Base-by-base conservation (phyloP, 257 asterid species). In the Avicennia marina region DNA sequence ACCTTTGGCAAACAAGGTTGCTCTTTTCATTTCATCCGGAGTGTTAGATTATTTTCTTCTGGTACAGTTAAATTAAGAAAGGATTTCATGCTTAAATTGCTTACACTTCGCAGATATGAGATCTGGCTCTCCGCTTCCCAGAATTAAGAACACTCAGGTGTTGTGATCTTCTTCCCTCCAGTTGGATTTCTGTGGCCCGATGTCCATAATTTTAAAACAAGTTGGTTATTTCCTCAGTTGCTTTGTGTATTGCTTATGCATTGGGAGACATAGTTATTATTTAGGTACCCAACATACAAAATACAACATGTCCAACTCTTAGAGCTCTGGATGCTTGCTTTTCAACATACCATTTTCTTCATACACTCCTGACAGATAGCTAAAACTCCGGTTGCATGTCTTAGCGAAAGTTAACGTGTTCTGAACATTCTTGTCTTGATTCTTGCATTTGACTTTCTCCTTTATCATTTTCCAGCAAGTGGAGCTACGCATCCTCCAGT, bases 171-270 rank as follows among this genome's bases (percentile, higher is more conserved):
- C 87, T 73, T 19, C 77, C 85, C 1, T 77, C 94, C 16, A 89
- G 99, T 71, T 93, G 99, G 97, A 81, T 93, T 47, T 93, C 99
- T 54, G 97, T 93, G 48, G 95, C 99, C 33, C 89, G 99, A 97
- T 93, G 87, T 33, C 27, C 3, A 41, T 46, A 12, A 26, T 10
- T 47, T 18, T n/a, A 52, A 16, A 46, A 32, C 15, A 19, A 26
- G 19, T 21, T 34, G 25, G 48, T 63, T 38, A 31, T 50, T 5
- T 25, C 53, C 11, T 0, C 61, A 33, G 2, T 20, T 13, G 44
- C 29, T 33, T 65, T 11, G 19, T 29, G 44, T 11, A 15, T 16
- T 53, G 36, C 34, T 58, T 24, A 34, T 43, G 32, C 56, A 41
- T 60, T 49, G 66, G 33, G 25, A 24, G 29, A 25, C 50, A 67